Evolutionary conservation across 352 stramenopile genomes (phyloP), one percentile per base, ranked within the genome.

Genomic region (Globisporangium carolinianum): DNA sequence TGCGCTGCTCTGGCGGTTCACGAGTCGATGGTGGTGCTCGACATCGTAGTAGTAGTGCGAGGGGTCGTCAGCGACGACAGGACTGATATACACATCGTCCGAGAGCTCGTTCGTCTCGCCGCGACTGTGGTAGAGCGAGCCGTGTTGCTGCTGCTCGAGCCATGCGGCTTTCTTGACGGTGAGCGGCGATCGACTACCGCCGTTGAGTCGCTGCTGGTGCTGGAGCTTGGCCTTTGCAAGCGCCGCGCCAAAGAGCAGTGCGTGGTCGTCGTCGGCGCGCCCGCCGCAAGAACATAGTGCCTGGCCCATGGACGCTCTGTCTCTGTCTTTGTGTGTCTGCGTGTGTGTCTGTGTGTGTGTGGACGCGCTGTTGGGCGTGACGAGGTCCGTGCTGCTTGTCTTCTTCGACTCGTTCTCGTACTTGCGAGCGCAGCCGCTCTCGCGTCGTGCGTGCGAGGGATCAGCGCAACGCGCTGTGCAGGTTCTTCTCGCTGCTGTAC

Each of bases 61-160:
- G 43, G 45, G 35, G 46, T 70, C 68, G 43, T 66, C 61, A 0
- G 53, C 55, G 12, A 46, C 64, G 18, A 71, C 65, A 0, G 74
- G 61, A 4, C 49, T 58, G 2, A 46, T n/a, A 42, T 62, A 69
- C 14, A 67, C 47, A 47, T 85, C 75, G 41, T 82, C 75, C 14
- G 75, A 85, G 47, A 85, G 58, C 55, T 70, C 71, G 62, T 80
- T 80, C 32, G 75, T 85, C 68, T 85, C 75, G 11, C 72, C 75
- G 45, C 72, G 75, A 47, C 72, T 83, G 14, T 77, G 62, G 24
- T 77, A 60, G 14, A 76, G 55, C 43, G 71, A 79, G 37, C 60
- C 65, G 56, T 75, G 67, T 43, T 73, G 60, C 15, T 72, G 63
- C 15, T 72, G 63, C 18, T 66, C 43, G 3, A 50, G 49, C 11